Evolutionary conservation across 1,139 yeast species (phyloP).

Genomic region (Hanseniaspora sp.): DNA sequence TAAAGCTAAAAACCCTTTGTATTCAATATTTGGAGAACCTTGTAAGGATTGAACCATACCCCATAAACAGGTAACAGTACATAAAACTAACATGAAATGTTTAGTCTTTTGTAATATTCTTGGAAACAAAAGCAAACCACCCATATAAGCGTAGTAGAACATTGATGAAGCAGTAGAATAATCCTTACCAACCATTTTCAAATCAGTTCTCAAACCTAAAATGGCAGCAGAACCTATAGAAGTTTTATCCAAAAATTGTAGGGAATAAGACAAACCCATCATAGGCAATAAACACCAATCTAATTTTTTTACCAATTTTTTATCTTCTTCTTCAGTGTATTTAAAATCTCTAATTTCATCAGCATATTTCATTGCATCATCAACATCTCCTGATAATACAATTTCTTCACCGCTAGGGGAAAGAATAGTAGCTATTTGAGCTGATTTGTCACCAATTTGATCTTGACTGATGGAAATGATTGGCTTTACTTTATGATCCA

Average conservation of each 20-base stretch:
- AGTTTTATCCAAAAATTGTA: constrained; percentile 57
- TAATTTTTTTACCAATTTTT: constrained; percentile 39
- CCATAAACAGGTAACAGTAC: constrained; percentile 37
- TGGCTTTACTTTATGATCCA: constrained; percentile 18
- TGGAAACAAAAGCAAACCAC: constrained; percentile 36
- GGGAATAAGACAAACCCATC: constrained; percentile 44
- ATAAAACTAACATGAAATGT: constrained; percentile 32
- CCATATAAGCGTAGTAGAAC: constrained; percentile 44
- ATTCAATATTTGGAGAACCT: constrained; percentile 31
- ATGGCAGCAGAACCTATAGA: constrained; percentile 51
- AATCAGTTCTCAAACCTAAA: constrained; percentile 40
- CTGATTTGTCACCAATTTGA: constrained; percentile 21
- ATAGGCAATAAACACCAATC: constrained; percentile 46
- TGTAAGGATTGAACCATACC: constrained; percentile 37
- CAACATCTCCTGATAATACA: constrained; percentile 30
- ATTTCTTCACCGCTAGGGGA: constrained; percentile 30
- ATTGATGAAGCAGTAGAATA: constrained; percentile 50
- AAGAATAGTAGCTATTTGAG: constrained; percentile 24
- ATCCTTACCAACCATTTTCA: constrained; percentile 41
- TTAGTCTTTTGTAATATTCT: constrained; percentile 22
- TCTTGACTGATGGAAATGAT: constrained; percentile 24
- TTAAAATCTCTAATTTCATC: constrained; percentile 21
- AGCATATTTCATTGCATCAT: constrained; percentile 31
- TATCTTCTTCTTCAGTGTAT: constrained; percentile 27
- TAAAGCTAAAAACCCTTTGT: constrained; percentile 34